Percentiles rank a stretch among this genome's conserved stretches.
Evolutionary conservation across 2,329 filamentous ascomycete species (phyloP).

Genomic region (Colletotrichum australisinense): DNA sequence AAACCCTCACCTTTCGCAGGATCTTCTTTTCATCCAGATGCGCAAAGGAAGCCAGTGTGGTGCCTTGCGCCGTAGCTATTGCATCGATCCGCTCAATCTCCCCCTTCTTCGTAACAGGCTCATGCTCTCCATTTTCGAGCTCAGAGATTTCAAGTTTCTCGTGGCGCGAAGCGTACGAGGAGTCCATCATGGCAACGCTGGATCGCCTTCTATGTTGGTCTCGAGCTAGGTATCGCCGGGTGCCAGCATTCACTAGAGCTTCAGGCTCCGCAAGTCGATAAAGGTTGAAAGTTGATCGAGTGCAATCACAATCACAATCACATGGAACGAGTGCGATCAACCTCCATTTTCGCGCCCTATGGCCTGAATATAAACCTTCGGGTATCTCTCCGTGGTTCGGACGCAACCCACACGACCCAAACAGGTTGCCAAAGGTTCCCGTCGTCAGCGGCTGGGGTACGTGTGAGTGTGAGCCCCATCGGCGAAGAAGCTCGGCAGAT

Average conservation of each 20-base stretch:
- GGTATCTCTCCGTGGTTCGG: background rate
- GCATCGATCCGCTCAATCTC: constrained; percentile 18
- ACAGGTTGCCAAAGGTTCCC: background rate
- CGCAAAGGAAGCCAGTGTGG: constrained; percentile 38
- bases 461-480: constrained; percentile 3
- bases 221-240: background rate
- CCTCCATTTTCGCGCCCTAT: no score
- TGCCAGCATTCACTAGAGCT: background rate
- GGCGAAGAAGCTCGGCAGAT: constrained; percentile 3
- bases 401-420: background rate
- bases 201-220: background rate
- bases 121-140: constrained; percentile 11
- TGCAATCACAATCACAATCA: background rate
- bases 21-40: constrained; percentile 68
- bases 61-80: constrained; percentile 1
- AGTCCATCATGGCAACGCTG: background rate
- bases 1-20: constrained; percentile 59
- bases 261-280: no score
- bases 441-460: constrained; percentile 14
- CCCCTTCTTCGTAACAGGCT: constrained; percentile 4
- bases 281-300: background rate
- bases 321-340: no score
- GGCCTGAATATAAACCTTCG: constrained; percentile 20
- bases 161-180: background rate
- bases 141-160: constrained; percentile 30